Evolutionary conservation across 495 filamentous ascomycete genomes (phyloP).

Genomic region (Daldinia concentrica): DNA sequence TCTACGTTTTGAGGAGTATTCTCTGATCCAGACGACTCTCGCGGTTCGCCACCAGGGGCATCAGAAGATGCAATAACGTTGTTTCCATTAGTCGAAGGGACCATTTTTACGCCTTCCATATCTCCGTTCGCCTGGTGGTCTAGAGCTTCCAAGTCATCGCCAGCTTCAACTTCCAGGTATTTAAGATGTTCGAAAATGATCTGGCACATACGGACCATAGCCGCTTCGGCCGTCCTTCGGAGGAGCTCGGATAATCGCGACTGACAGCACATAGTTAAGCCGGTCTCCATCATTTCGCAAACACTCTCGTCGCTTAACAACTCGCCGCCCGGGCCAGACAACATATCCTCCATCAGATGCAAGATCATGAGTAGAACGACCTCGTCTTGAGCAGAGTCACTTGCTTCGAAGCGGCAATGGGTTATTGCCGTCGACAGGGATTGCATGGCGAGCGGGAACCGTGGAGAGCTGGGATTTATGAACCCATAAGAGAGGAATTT

Average conservation of each 20-base stretch:
- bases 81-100: slow-evolving; percentile 82
- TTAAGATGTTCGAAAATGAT: slow-evolving; percentile 94
- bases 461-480: slow-evolving; percentile 80
- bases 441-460: slow-evolving; percentile 92
- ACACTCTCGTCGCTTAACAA: slow-evolving; percentile 95
- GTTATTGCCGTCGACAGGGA: slow-evolving; percentile 93
- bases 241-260: slow-evolving; percentile 89
- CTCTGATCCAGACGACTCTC: slow-evolving; percentile 56
- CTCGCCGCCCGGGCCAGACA: slow-evolving; percentile 90
- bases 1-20: slow-evolving; percentile 46
- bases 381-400: slow-evolving; percentile 92
- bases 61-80: slow-evolving; percentile 54
- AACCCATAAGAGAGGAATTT: slow-evolving; percentile 98
- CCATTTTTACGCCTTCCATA: slow-evolving; percentile 85
- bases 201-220: slow-evolving; percentile 99
- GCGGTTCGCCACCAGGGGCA: slow-evolving; percentile 59
- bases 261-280: slow-evolving; percentile 96
- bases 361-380: slow-evolving; percentile 92
- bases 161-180: slow-evolving; percentile 76
- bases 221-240: slow-evolving; percentile 89
- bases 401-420: slow-evolving; percentile 97
- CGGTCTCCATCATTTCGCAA: slow-evolving; percentile 99
- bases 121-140: slow-evolving; percentile 70
- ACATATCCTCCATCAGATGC: slow-evolving; percentile 97
- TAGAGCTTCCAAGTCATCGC: slow-evolving; percentile 65